Percentiles rank a stretch among this genome's conserved stretches.
These are phyloP conservation scores for Verticillium isaacii DNA, from an alignment of 2,329 filamentous ascomycete species.

Conservation along the genomic window DNA sequence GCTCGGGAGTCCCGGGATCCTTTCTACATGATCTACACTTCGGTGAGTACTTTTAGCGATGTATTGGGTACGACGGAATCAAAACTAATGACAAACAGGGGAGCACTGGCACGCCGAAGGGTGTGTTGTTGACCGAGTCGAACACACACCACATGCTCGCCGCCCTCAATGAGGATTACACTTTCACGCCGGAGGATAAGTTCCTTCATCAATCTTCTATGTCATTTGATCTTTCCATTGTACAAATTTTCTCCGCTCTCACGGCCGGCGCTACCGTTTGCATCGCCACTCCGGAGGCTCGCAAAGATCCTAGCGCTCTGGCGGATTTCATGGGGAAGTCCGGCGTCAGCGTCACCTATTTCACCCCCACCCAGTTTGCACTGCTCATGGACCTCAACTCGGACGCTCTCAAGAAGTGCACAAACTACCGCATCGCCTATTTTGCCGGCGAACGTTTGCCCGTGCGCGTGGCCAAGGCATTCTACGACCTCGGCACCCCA, in stretches of 20 bases:
- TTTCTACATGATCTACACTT: conserved; percentile 20
- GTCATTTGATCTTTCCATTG: conserved; percentile 18
- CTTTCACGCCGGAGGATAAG: conserved; percentile 12
- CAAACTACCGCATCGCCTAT: conserved; percentile 15
- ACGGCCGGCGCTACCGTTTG: conserved; percentile 16
- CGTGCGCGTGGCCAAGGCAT: conserved; percentile 15
- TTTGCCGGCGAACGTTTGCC: conserved; percentile 18
- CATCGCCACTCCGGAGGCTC: conserved; percentile 16
- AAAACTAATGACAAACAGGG: conserved; percentile 8
- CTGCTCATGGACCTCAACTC: conserved; percentile 17
- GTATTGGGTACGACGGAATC: not conserved
- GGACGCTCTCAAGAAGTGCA: conserved; percentile 13
- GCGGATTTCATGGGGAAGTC: conserved; percentile 17
- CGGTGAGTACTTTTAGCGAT: conserved; percentile 10
- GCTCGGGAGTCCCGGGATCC: conserved; percentile 13
- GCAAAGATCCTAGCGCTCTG: conserved; percentile 17
- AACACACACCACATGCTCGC: conserved; percentile 20
- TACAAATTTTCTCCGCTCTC: conserved; percentile 16
- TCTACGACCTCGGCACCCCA: conserved; percentile 17
- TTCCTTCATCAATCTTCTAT: conserved; percentile 18
- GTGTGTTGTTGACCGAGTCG: conserved; percentile 17
- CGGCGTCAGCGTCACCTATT: conserved; percentile 15
- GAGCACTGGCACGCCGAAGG: conserved; percentile 19
- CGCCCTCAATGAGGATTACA: conserved; percentile 16
- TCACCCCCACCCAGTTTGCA: conserved; percentile 17